Base-by-base conservation (phyloP, 257 asterid species). In the Scutellaria barbata region DNA sequence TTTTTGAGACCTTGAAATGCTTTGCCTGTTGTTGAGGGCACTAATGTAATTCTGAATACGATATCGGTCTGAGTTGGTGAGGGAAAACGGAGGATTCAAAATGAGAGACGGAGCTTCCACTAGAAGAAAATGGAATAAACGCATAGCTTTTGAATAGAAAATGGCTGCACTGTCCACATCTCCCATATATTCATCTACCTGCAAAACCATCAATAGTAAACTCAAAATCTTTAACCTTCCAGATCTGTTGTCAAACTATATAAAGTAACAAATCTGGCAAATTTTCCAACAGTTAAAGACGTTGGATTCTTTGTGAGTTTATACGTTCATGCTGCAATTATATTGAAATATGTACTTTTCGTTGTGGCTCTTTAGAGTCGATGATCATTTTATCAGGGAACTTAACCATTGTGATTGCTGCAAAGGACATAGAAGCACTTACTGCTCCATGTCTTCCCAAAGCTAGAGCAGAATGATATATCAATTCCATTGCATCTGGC, bases 401-500 rank as follows among this genome's bases (percentile, higher is more conserved):
- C 53, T 58, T 37, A 66, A 43, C 35, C 40, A 18, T 8, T 30
- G 4, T 3, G 5, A 17, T 30, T 10, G 59, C 60, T 64, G 30
- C 17, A 41, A 71, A 35, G 47, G 64, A 35, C 22, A 81, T 71
- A 65, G 35, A 61, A 73, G 70, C 77, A 84, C 95, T 92, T 81
- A 92, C 98, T 22, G 95, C 98, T 35, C 92, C 98, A 42, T 69
- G 84, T 74, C 76, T 85, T 37, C 98, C 98, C 72, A 80, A 67
- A 73, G 80, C 89, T 68, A 92, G 86, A 54, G 98, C 96, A 79
- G 86, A 81, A 73, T 90, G 96, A 78, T 85, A 92, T 76, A 92
- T 83, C 65, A 85, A 68, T 72, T 92, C 98, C 95, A 92, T 88
- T 53, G 96, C 98, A 82, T 92, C 96, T 51, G 96, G 98, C 89